These are phyloP conservation scores for Chalciporus piperatoides DNA, from an alignment of 1,284 basidiomycete species.

Conservation along the genomic window DNA sequence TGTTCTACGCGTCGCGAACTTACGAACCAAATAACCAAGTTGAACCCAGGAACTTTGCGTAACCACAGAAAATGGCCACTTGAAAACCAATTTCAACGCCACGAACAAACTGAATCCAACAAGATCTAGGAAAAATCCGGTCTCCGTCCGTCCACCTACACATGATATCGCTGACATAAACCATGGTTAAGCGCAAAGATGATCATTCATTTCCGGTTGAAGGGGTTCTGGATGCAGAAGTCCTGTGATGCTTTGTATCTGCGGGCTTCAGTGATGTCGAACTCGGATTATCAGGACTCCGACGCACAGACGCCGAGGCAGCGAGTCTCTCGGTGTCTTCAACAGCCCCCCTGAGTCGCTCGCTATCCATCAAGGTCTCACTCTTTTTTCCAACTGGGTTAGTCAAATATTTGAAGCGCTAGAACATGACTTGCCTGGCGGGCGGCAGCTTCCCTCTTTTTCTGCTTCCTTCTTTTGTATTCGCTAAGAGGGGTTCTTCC, in stretches of 20 bases:
- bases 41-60: no score
- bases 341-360: conserved; percentile 6
- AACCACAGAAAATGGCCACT: no score
- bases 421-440: conserved; percentile 13
- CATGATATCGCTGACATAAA: not conserved
- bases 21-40: no score
- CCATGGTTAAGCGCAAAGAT: not conserved
- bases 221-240: not conserved
- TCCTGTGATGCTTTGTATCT: conserved; percentile 1
- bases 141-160: not conserved
- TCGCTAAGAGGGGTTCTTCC: conserved; percentile 26
- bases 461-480: conserved; percentile 23
- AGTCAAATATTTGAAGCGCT: not conserved
- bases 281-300: not conserved
- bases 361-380: not conserved
- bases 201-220: not conserved
- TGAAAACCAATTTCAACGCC: no score
- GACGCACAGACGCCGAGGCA: conserved; percentile 12
- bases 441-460: conserved; percentile 11
- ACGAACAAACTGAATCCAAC: not conserved
- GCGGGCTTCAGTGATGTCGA: not conserved
- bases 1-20: no score
- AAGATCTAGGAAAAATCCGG: not conserved
- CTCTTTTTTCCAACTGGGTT: not conserved
- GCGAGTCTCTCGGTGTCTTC: conserved; percentile 21